phyloP scores from a whole-genome alignment of 352 stramenopile species.

The Globisporangium nodosum region DNA sequence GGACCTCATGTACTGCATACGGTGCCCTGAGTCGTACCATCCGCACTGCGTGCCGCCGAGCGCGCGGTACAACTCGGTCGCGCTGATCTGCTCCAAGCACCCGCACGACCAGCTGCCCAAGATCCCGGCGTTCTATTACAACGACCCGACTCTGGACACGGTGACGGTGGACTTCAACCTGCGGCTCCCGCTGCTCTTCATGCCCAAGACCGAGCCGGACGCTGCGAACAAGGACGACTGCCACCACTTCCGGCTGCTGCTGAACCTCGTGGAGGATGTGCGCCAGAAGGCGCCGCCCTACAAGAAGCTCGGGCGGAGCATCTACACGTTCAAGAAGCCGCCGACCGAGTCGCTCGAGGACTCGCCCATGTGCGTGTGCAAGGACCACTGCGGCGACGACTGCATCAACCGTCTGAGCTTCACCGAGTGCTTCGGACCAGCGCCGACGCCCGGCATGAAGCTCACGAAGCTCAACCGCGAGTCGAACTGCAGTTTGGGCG shows the following conservation, averaged over 20 bases:
- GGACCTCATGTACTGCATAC: conserved; percentile 88
- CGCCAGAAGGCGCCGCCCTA: conserved; percentile 70
- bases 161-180: conserved; percentile 76
- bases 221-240: conserved; percentile 37
- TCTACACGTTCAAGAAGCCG: conserved; percentile 84
- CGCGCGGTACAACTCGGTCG: conserved; percentile 90
- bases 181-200: conserved; percentile 71
- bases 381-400: conserved; percentile 78
- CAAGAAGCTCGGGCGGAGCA: conserved; percentile 66
- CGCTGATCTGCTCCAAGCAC: conserved; percentile 89
- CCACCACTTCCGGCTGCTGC: conserved; percentile 77
- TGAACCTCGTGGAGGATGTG: conserved; percentile 66
- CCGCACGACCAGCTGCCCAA: conserved; percentile 61
- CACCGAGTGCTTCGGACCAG: conserved; percentile 88
- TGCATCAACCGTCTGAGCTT: conserved; percentile 93
- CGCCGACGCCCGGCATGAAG: conserved; percentile 48
- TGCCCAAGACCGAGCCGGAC: conserved; percentile 61
- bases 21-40: conserved; percentile 91
- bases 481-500: conserved; percentile 89
- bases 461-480: conserved; percentile 69
- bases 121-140: conserved; percentile 70
- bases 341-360: conserved; percentile 66
- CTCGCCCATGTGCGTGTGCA: conserved; percentile 75
- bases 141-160: conserved; percentile 51
- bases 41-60: conserved; percentile 89